These are phyloP conservation scores for Aspergillus diversus DNA, from an alignment of 495 filamentous ascomycete genomes.

Conservation along the genomic window DNA sequence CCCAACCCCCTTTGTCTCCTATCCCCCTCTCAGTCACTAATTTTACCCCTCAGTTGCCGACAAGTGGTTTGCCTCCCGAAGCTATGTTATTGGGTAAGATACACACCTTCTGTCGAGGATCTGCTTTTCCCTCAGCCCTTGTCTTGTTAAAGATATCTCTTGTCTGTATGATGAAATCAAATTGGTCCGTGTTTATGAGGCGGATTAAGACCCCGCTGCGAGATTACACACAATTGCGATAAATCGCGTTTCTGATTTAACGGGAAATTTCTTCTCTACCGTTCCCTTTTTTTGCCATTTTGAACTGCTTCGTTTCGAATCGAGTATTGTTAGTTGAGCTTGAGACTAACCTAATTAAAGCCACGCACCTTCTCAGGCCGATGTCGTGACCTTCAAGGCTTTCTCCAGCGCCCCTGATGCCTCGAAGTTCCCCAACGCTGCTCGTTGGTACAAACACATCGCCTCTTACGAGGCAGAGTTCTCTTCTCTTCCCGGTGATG, in stretches of 20 bases:
- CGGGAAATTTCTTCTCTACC: conserved; percentile 20
- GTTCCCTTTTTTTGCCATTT: conserved; percentile 21
- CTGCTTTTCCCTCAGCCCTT: conserved; percentile 18
- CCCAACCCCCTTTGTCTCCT: conserved; percentile 25
- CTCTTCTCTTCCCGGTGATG: conserved; percentile 85
- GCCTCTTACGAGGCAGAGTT: conserved; percentile 89
- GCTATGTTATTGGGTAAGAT: conserved; percentile 90
- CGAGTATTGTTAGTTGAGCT: conserved; percentile 6
- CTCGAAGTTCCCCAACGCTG: conserved; percentile 88
- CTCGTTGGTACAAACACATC: conserved; percentile 99
- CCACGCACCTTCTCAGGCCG: conserved; percentile 86
- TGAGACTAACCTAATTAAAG: conserved; percentile 54
- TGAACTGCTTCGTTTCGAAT: not conserved
- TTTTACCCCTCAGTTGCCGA: conserved; percentile 74
- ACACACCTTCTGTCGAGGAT: conserved; percentile 22
- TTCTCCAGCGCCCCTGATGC: conserved; percentile 73
- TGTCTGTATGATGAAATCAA: conserved; percentile 77
- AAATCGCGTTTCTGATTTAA: conserved; percentile 79
- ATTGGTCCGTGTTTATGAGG: conserved; percentile 99
- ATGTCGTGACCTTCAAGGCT: conserved; percentile 92
- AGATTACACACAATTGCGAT: conserved; percentile 81
- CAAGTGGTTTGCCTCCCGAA: conserved; percentile 85
- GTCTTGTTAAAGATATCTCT: conserved; percentile 22
- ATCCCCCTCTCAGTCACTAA: conserved; percentile 34
- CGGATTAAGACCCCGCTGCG: conserved; percentile 93